Percentiles rank a stretch among this genome's conserved stretches.
Conservation (phyloP, 2,329 filamentous ascomycete species). For the Arthrinium phaeospermum region DNA sequence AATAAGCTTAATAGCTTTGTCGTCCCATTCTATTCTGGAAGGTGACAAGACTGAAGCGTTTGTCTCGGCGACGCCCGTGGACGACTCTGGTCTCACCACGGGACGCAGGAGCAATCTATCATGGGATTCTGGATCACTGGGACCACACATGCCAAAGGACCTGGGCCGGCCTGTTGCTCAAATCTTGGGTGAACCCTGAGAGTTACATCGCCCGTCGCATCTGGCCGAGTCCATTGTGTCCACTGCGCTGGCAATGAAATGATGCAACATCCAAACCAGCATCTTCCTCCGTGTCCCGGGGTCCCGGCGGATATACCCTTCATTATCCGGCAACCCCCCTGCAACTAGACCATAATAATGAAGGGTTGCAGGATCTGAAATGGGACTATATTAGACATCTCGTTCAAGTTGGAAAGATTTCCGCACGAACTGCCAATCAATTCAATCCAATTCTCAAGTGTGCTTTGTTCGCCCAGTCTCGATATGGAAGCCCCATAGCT, state of each 20-base stretch:
- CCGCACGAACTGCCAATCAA: background rate
- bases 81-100: background rate
- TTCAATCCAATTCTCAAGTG: too few relatives aligned
- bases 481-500: background rate
- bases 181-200: background rate
- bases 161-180: background rate
- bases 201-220: background rate
- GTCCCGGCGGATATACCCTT: slow-evolving; percentile 1
- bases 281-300: background rate
- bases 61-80: background rate
- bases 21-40: background rate
- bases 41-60: background rate
- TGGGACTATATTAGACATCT: background rate
- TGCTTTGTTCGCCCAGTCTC: background rate
- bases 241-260: background rate
- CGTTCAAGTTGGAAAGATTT: too few relatives aligned
- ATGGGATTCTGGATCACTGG: background rate
- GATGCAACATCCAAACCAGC: background rate
- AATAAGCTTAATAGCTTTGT: background rate
- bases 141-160: background rate
- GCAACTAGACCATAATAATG: background rate
- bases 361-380: background rate
- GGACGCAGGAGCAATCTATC: slow-evolving; percentile 1
- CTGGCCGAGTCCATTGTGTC: background rate
- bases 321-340: background rate